Base-by-base conservation (phyloP, 306 rosid species). In the Pueraria montana region DNA sequence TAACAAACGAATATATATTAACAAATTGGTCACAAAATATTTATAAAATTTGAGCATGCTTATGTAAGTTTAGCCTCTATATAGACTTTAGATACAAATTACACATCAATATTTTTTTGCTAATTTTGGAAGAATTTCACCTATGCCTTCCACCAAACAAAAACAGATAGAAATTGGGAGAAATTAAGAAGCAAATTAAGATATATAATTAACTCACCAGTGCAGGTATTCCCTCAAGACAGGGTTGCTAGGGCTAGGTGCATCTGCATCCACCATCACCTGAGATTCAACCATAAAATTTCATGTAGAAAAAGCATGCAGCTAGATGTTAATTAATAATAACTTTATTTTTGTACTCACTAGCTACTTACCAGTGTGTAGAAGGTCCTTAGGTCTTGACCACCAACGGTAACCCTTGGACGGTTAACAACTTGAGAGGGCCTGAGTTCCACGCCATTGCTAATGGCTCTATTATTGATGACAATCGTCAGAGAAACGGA, bases 161-260 rank as follows among this genome's bases (percentile, higher is more conserved):
- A 62, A 32, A 26, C 36, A 55, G 58, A 23, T 20, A 26, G 43
- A 52, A 8, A 61, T 24, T 62, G 14, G 13, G 3, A 34, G 4
- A 9, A 0, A 34, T n/a, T n/a, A n/a, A n/a, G 8, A 49, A 46
- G 61, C 46, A 4, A 34, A 61, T 27, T 1, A 1, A 27, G 6
- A 45, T 34, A 40, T 40, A 40, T 0, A 36, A 2, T 1, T 0
- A 48, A 78, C 77, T 84, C 17, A 85, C 90, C 88, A 87, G 77
- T 87, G 90, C n/a, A 87, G 63, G 69, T 87, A 87, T 80, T 87
- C 90, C 71, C 52, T 87, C 83, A 87, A 79, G 68, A 20, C 3
- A 12, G 90, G 88, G 66, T 85, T 82, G 48, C 84, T 85, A 58
- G 90, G 90, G 82, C 87, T 87, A 43, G 90, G 90, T 18, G 90